Percentiles rank a stretch among this genome's conserved stretches.
Conservation (phyloP, 257 asterid species). For the Rhazya stricta region DNA sequence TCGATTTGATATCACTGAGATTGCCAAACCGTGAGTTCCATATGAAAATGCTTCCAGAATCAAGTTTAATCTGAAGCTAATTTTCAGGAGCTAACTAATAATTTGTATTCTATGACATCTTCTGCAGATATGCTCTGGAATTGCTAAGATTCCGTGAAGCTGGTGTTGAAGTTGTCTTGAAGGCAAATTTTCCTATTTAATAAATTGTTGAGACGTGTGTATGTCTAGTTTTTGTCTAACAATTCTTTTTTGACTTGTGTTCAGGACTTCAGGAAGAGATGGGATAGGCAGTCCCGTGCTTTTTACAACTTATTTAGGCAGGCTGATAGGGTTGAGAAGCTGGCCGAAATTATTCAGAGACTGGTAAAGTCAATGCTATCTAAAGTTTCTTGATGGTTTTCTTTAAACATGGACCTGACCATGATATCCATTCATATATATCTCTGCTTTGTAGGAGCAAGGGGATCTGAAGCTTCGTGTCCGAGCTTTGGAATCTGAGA, state of each 20-base stretch:
- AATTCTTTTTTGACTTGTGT: conserved; percentile 12
- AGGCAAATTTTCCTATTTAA: conserved; percentile 37
- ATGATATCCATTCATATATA: neutral
- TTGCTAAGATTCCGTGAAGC: conserved; percentile 93
- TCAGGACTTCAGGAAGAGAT: conserved; percentile 85
- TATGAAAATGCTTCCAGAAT: neutral
- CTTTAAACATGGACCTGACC: neutral
- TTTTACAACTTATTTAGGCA: conserved; percentile 88
- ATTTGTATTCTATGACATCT: neutral
- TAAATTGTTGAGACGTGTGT: neutral
- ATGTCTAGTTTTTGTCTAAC: neutral
- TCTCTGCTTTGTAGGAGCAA: conserved; percentile 59
- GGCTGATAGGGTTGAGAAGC: conserved; percentile 93
- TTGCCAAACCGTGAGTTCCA: conserved; percentile 85
- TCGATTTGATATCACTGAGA: conserved; percentile 96
- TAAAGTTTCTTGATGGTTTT: conserved; percentile 3
- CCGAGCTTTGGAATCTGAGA: conserved; percentile 86
- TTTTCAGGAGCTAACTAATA: neutral
- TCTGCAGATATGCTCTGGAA: conserved; percentile 83
- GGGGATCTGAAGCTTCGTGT: conserved; percentile 97
- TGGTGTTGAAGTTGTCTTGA: conserved; percentile 73
- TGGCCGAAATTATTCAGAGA: conserved; percentile 75
- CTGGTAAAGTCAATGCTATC: conserved; percentile 40
- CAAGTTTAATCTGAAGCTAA: neutral
- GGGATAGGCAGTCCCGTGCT: conserved; percentile 92